Conservation (phyloP, 441 rosid genomes). For the Manihot esculenta region DNA sequence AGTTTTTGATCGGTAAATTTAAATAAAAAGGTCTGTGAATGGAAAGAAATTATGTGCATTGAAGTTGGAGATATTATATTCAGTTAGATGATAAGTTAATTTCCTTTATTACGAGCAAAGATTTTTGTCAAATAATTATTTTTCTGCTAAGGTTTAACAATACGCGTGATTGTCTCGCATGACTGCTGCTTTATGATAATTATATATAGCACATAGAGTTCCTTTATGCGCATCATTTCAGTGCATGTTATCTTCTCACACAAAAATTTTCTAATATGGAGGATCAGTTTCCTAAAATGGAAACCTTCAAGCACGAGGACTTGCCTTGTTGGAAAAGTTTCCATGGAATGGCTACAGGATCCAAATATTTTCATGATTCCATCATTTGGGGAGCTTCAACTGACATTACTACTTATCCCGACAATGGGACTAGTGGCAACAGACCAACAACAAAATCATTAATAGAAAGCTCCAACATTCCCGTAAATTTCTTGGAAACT, state of each 20-base stretch:
- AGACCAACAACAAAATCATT: slow-evolving; percentile 29
- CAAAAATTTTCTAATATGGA: slow-evolving; percentile 32
- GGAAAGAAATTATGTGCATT: slow-evolving; percentile 35
- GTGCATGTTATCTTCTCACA: slow-evolving; percentile 19
- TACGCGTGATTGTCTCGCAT: slow-evolving; percentile 20
- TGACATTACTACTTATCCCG: not conserved
- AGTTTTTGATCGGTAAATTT: slow-evolving; percentile 34
- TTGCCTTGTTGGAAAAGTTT: slow-evolving; percentile 39
- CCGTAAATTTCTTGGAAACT: slow-evolving; percentile 59
- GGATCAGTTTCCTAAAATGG: slow-evolving; percentile 55
- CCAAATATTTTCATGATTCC: slow-evolving; percentile 41
- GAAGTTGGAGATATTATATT: slow-evolving; percentile 33
- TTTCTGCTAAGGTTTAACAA: slow-evolving; percentile 24
- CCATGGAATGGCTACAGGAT: slow-evolving; percentile 33
- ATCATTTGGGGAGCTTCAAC: slow-evolving; percentile 36
- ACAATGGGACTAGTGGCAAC: slow-evolving; percentile 19
- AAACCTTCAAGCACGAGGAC: slow-evolving; percentile 48
- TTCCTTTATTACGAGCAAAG: slow-evolving; percentile 21
- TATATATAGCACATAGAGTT: slow-evolving; percentile 28
- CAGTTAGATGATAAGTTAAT: slow-evolving; percentile 37
- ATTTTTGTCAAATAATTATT: slow-evolving; percentile 30
- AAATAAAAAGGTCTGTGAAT: slow-evolving; percentile 16
- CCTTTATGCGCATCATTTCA: slow-evolving; percentile 42
- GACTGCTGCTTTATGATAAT: slow-evolving; percentile 25
- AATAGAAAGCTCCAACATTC: slow-evolving; percentile 32